Evolutionary conservation across 352 stramenopile genomes (phyloP), one percentile per base, ranked within the genome.

Genomic region (Phytophthora nicotianae): DNA sequence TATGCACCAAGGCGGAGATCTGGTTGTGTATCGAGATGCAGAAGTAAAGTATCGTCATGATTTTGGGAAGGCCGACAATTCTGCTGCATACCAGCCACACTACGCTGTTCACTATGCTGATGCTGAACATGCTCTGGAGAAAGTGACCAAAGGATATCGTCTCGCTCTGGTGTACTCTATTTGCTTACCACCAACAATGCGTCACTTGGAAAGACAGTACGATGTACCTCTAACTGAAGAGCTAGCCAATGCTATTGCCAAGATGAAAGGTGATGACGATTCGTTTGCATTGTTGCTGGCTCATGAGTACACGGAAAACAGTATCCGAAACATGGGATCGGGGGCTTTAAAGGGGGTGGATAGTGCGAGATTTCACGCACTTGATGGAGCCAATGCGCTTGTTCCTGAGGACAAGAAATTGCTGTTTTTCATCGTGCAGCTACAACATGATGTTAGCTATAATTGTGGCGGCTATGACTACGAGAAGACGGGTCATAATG

Each of bases 51-150:
- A 35, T 9, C 29, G 29, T 35, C 29, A 35, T 35, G 29, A 35
- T 35, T 35, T 9, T 35, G 58, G 58, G 5, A 68, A 72, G 20
- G 5, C 4, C 6, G 45, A 51, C 17, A 53, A 53, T 14, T 54
- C 58, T 6, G 58, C 58, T 0, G 41, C 65, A 1, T 68, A 58
- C 7, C 16, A 38, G 4, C 58, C 53, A 0, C 58, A 72, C 9
- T 69, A 59, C 43, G 65, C 65, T 3, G 58, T 73, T 0, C 65
- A 69, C 32, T 73, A 65, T 46, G 58, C 65, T 17, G 65, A 73
- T 29, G 58, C 53, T 16, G 58, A 65, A 13, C 65, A 73, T 35
- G 50, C 58, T 16, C 19, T 35, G 29, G 29, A 35, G 29, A 35
- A 13, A 35, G 29, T 35, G 29, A 73, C 53, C 21, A 65, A 61